A percentile compares a stretch with the other conserved stretches of the same genome.
These are phyloP conservation scores for Fusarium mexicanum DNA, from an alignment of 2,329 filamentous ascomycete genomes.

Conservation along the genomic window DNA sequence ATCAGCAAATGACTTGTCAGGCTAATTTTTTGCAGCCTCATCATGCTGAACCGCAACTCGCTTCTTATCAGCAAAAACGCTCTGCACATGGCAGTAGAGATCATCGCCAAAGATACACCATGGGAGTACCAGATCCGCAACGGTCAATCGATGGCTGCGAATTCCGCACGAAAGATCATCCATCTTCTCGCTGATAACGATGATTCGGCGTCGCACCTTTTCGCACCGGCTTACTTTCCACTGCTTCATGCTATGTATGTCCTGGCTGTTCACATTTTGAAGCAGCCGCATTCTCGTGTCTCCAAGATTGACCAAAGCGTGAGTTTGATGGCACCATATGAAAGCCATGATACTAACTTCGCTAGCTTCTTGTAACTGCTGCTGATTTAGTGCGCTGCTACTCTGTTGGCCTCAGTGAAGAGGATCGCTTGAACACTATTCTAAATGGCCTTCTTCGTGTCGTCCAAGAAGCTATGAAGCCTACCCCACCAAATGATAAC, in stretches of 20 bases:
- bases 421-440: accelerated
- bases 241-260: conserved; percentile 5
- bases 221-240: neutral
- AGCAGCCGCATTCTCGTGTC: neutral
- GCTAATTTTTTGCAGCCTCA: neutral
- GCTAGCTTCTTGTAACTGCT: neutral
- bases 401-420: neutral
- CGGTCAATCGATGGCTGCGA: conserved; percentile 3
- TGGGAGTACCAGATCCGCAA: conserved; percentile 7
- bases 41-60: neutral
- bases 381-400: neutral
- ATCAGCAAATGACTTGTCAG: accelerated
- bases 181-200: neutral
- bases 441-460: neutral
- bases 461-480: conserved; percentile 1
- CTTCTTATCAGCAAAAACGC: neutral
- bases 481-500: accelerated
- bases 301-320: conserved; percentile 11
- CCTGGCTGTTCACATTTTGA: neutral
- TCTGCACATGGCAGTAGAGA: neutral
- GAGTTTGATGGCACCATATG: accelerated
- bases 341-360: accelerated
- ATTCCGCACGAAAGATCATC: neutral
- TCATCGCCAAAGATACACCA: neutral
- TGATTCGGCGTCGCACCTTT: neutral